Evolutionary conservation across 192 early-diverging fungal species (phyloP).

Genomic region (Podila minutissima): DNA sequence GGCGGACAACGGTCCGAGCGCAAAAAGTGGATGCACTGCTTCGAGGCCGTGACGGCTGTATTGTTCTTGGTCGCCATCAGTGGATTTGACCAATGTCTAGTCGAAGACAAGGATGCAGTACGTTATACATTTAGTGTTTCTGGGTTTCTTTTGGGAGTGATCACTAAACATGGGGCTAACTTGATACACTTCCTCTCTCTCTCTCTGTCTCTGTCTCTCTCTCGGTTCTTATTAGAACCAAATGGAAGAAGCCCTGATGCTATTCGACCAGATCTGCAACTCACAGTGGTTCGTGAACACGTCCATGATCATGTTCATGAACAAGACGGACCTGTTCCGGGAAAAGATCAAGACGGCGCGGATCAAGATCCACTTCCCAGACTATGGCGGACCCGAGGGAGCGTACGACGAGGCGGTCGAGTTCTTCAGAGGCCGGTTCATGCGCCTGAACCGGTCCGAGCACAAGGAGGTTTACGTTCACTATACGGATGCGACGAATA

Average conservation of each 20-base stretch:
- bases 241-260: constrained; percentile 69
- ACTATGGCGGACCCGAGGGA: constrained; percentile 56
- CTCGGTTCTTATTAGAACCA: constrained; percentile 59
- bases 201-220: background rate
- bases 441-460: constrained; percentile 41
- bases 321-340: constrained; percentile 71
- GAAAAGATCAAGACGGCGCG: constrained; percentile 60
- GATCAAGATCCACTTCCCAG: constrained; percentile 62
- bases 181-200: background rate
- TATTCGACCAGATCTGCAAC: constrained; percentile 70
- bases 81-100: constrained; percentile 67
- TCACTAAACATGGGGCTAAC: background rate
- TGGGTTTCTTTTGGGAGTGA: background rate
- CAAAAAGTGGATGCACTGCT: constrained; percentile 65
- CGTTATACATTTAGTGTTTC: constrained; percentile 3
- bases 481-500: constrained; percentile 60
- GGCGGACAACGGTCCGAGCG: constrained; percentile 65
- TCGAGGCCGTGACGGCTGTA: constrained; percentile 66
- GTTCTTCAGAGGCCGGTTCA: constrained; percentile 52
- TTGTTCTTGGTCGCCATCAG: constrained; percentile 68
- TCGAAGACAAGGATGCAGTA: constrained; percentile 64
- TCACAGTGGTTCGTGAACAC: constrained; percentile 69
- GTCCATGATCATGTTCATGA: constrained; percentile 70
- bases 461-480: constrained; percentile 57
- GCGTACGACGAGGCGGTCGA: constrained; percentile 27